phyloP scores from a whole-genome alignment of 306 rosid genomes.

The Cucumis sativus region DNA sequence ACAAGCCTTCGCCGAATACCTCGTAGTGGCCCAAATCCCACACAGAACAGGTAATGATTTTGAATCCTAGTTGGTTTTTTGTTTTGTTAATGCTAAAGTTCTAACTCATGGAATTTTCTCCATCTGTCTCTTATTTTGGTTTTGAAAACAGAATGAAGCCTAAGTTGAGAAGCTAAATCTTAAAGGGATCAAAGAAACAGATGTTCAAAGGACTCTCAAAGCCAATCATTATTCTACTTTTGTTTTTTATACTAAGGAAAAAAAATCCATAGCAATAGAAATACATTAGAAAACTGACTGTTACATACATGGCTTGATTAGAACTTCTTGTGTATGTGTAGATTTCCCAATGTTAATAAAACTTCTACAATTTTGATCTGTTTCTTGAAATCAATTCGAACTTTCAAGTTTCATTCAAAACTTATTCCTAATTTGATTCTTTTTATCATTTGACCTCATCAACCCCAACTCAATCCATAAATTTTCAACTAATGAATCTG shows the following conservation, averaged over 20 bases:
- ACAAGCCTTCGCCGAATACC: slow-evolving; percentile 60
- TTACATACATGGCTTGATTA: background rate
- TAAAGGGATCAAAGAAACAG: background rate
- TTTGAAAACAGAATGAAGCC: background rate
- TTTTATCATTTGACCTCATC: background rate
- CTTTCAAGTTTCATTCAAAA: background rate
- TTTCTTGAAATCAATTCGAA: background rate
- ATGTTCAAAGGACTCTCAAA: background rate
- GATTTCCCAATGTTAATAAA: background rate
- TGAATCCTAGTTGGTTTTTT: background rate
- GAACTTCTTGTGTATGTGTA: slow-evolving; percentile 3
- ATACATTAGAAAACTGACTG: background rate
- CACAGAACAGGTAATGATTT: slow-evolving; percentile 60
- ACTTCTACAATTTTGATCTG: background rate
- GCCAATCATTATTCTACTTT: background rate
- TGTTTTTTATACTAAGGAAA: background rate
- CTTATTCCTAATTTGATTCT: background rate
- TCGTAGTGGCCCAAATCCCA: slow-evolving; percentile 71
- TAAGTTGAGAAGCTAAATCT: background rate
- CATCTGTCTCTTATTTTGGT: background rate
- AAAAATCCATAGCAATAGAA: background rate
- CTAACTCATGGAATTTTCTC: background rate
- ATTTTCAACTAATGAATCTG: background rate
- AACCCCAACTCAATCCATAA: background rate
- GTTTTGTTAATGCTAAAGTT: background rate